These are phyloP conservation scores for Rhodotorula taiwanensis DNA, from an alignment of 768 basidiomycete species.

Conservation along the genomic window DNA sequence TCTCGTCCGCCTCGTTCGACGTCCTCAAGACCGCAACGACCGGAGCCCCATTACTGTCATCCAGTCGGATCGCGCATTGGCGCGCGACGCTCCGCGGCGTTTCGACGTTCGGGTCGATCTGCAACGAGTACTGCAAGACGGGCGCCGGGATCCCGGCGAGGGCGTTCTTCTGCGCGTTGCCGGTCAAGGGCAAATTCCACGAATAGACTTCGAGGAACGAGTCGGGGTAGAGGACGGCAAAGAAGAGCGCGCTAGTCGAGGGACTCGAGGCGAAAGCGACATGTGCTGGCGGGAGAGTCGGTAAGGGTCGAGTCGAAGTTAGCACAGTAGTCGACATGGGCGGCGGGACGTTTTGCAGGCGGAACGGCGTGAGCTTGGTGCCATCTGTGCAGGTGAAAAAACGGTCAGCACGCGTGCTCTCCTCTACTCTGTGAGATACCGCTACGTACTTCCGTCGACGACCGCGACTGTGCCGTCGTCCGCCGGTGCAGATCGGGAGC, in stretches of 20 bases:
- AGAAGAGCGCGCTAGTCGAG: conserved; percentile 57
- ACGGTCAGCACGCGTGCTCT: too few species aligned
- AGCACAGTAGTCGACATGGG: conserved; percentile 70
- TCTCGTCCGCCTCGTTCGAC: conserved; percentile 21
- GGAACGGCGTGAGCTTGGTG: conserved; percentile 82
- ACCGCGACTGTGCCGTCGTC: conserved; percentile 84
- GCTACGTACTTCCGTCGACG: conserved; percentile 64
- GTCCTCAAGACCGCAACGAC: conserved; percentile 30
- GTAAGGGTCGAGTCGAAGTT: conserved; percentile 20
- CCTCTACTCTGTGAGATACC: too few species aligned
- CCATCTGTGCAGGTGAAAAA: conserved; percentile 51
- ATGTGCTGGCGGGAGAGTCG: conserved; percentile 49
- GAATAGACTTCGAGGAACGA: conserved; percentile 56
- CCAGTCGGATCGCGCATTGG: conserved; percentile 18
- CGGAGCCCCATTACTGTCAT: neutral
- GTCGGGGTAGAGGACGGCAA: conserved; percentile 52
- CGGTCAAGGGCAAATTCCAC: conserved; percentile 50
- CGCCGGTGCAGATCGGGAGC: conserved; percentile 55
- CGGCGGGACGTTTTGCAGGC: conserved; percentile 92
- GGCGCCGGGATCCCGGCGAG: conserved; percentile 15
- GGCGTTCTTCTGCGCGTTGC: conserved; percentile 9
- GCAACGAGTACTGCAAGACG: neutral
- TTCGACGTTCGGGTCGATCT: neutral
- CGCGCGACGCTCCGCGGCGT: neutral
- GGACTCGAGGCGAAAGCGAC: conserved; percentile 54